Evolutionary conservation across 2,329 filamentous ascomycete genomes (phyloP).

Genomic region (Hymenoscyphus linearis): DNA sequence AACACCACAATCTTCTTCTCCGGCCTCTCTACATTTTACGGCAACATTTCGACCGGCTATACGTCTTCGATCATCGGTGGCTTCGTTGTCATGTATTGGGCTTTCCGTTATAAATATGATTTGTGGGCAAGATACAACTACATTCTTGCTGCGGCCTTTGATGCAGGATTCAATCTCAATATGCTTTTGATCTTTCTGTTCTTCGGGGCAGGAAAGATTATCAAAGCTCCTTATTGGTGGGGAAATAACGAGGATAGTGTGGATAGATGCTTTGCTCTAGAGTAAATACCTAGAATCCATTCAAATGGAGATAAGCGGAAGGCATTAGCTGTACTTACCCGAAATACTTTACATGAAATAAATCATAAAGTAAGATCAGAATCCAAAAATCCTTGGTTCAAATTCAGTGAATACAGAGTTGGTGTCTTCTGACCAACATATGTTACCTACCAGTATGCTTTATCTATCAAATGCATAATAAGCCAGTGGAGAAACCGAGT

Average conservation of each 20-base stretch:
- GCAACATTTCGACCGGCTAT: slow-evolving; percentile 57
- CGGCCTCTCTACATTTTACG: slow-evolving; percentile 50
- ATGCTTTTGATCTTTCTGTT: slow-evolving; percentile 57
- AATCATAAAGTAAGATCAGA: background rate
- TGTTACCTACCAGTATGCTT: too few species aligned
- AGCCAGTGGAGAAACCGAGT: too few species aligned
- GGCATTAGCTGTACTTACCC: background rate
- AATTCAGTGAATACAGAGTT: too few species aligned
- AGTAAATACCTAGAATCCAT: background rate
- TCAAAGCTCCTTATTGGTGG: slow-evolving; percentile 59
- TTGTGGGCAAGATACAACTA: slow-evolving; percentile 58
- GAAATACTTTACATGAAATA: background rate
- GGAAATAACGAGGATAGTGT: slow-evolving; percentile 50
- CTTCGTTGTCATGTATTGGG: slow-evolving; percentile 55
- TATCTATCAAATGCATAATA: too few species aligned
- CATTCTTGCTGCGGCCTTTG: slow-evolving; percentile 54
- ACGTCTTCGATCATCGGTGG: slow-evolving; percentile 53
- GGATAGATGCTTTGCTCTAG: slow-evolving; percentile 54
- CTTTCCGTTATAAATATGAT: slow-evolving; percentile 49
- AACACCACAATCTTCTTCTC: slow-evolving; percentile 60
- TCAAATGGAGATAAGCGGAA: background rate
- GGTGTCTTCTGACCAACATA: too few species aligned
- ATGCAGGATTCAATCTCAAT: slow-evolving; percentile 59
- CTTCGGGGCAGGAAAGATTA: slow-evolving; percentile 51
- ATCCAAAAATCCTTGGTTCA: too few species aligned